Conservation (phyloP, 306 rosid species). For the Quercus glauca region DNA sequence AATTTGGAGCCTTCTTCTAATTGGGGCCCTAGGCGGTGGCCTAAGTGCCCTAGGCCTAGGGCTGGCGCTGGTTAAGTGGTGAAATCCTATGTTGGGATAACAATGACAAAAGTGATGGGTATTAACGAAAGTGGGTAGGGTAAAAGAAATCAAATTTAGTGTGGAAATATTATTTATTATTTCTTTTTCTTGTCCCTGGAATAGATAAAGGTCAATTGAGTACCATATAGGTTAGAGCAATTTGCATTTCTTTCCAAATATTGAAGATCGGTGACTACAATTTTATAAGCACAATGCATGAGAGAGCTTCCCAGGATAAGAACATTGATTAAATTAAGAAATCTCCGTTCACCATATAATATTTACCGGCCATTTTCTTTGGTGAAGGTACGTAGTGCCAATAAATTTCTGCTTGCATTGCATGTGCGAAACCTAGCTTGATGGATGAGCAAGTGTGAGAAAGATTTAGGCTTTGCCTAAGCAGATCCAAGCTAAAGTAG, state of each 20-base stretch:
- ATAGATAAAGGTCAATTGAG: no score
- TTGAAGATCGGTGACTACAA: background rate
- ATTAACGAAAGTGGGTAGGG: no score
- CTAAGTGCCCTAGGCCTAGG: no score
- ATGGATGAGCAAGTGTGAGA: slow-evolving; percentile 7
- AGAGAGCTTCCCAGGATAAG: background rate
- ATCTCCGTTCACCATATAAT: background rate
- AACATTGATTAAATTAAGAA: background rate
- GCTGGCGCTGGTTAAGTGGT: no score
- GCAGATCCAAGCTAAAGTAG: slow-evolving; percentile 3
- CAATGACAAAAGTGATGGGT: no score
- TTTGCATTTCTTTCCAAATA: background rate
- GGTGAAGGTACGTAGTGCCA: background rate
- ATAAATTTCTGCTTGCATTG: background rate
- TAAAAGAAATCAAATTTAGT: no score
- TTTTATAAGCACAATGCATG: background rate
- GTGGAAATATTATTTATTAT: no score
- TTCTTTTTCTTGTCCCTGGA: no score
- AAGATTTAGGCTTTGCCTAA: background rate
- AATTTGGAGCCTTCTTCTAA: no score
- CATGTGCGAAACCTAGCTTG: slow-evolving; percentile 19
- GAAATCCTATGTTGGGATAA: no score
- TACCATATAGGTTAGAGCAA: background rate
- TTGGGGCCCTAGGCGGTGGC: no score
- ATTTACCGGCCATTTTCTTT: background rate